Conservation (phyloP, 257 asterid species). For the Leonotis leonurus region DNA sequence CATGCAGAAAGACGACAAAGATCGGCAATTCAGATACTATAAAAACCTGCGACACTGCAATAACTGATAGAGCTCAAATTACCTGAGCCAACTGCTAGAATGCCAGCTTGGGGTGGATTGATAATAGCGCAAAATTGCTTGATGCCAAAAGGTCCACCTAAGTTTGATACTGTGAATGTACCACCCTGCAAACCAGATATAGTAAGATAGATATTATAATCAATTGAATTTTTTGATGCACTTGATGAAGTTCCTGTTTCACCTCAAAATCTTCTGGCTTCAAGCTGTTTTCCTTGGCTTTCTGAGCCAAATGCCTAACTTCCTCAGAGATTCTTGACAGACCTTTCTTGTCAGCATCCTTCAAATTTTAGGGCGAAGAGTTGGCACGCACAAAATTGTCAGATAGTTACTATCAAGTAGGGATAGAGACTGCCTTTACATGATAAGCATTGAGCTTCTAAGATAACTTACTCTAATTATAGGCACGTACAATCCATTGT, state of each 20-base stretch:
- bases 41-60: not conserved
- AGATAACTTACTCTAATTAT: constrained; percentile 55
- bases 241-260: not conserved
- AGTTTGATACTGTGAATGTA: constrained; percentile 83
- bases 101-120: constrained; percentile 94
- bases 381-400: not conserved
- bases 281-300: constrained; percentile 78
- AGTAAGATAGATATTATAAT: not conserved
- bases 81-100: constrained; percentile 96
- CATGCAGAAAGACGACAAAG: constrained; percentile 11
- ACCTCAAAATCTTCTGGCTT: constrained; percentile 97
- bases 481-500: constrained; percentile 83
- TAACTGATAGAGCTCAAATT: constrained; percentile 12
- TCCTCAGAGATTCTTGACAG: constrained; percentile 74
- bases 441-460: not conserved
- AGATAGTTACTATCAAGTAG: constrained; percentile 2
- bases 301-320: constrained; percentile 75
- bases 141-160: constrained; percentile 97
- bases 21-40: not conserved
- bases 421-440: not conserved
- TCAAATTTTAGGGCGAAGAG: constrained; percentile 21
- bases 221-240: not conserved
- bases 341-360: constrained; percentile 99
- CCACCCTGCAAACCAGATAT: constrained; percentile 61
- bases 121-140: constrained; percentile 96